Evolutionary conservation across 768 basidiomycete species (phyloP).

Genomic region (Rhizopogon vulgaris): DNA sequence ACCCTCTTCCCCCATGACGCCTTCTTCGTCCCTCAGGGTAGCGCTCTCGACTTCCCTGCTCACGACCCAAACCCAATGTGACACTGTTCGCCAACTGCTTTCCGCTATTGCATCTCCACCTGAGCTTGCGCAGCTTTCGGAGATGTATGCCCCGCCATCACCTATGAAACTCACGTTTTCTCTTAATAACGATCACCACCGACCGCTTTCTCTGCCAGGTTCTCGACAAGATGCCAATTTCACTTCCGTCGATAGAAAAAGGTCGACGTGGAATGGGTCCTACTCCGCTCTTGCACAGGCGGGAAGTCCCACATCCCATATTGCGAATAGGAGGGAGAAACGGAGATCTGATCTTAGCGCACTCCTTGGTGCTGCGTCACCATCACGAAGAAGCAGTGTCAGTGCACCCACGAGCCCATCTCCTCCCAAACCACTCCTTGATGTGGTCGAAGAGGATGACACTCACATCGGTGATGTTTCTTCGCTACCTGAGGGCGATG

Average conservation of each 20-base stretch:
- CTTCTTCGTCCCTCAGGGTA: slow-evolving; percentile 44
- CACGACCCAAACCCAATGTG: slow-evolving; percentile 74
- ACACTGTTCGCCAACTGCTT: slow-evolving; percentile 74
- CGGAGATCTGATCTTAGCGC: slow-evolving; percentile 50
- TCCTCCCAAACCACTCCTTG: slow-evolving; percentile 17
- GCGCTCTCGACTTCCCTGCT: slow-evolving; percentile 69
- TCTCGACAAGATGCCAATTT: slow-evolving; percentile 14
- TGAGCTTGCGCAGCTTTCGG: slow-evolving; percentile 70
- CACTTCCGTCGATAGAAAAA: slow-evolving; percentile 35
- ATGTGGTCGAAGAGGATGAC: slow-evolving; percentile 37
- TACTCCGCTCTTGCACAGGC: slow-evolving; percentile 45
- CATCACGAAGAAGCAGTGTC: slow-evolving; percentile 22
- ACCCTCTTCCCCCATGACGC: slow-evolving; percentile 30
- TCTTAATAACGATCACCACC: slow-evolving; percentile 22
- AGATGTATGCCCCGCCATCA: slow-evolving; percentile 86
- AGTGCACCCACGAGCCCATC: slow-evolving; percentile 37
- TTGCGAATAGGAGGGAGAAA: slow-evolving; percentile 42
- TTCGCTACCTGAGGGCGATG: slow-evolving; percentile 15
- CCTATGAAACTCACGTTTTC: slow-evolving; percentile 31
- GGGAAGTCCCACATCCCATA: slow-evolving; percentile 37
- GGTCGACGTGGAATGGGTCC: slow-evolving; percentile 73
- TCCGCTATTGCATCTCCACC: slow-evolving; percentile 67
- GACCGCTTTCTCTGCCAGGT: slow-evolving; percentile 42
- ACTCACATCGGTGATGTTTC: slow-evolving; percentile 15
- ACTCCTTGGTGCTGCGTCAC: slow-evolving; percentile 30